Base-by-base conservation (phyloP, 2,329 filamentous ascomycete genomes). In the Curvularia hawaiiensis region DNA sequence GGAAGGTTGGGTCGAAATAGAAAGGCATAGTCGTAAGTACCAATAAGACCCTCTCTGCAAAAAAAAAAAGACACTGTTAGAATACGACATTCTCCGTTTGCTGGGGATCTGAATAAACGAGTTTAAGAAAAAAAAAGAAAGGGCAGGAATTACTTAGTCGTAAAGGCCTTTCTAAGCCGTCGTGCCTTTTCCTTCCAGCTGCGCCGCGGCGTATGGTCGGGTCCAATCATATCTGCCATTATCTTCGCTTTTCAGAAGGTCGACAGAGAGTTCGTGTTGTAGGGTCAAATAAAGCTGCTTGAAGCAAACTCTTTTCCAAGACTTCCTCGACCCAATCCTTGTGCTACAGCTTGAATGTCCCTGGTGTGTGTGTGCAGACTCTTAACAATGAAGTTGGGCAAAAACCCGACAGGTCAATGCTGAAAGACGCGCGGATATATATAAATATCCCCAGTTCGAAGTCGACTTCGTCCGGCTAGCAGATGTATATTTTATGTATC, bases 11-110 rank as follows among this genome's bases (percentile, higher is more conserved):
- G 90, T 22, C 80, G 86, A 82, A 97, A 96, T 40, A 97, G 87
- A 70, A 92, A 95, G 35, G 76, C 90, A 83, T 97, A 97, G 82
- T 97, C 90, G 77, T 97, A 97, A 67, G 87, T 83, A 61, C 93
- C 93, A 54, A 97, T 77, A 26, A 97, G 83, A 12, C 93, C 93
- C 1, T 92, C 84, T 60, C 81, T 87, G 45, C 14, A 40, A 12
- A n/a, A n/a, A n/a, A n/a, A n/a, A n/a, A n/a, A n/a, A 14, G 8
- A 35, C 12, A 4, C 33, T 28, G 41, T 58, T 50, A 58, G 51
- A 45, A 4, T 11, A 11, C n/a, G 20, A 46, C 20, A 4, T 18
- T 38, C 16, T n/a, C 16, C 35, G 6, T 38, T 18, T 38, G 8
- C n/a, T 6, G 18, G 12, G 14, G 4, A 18, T 18, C 6, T 18